A percentile compares a stretch with the other conserved stretches of the same genome.
Evolutionary conservation across 1,284 basidiomycete species (phyloP).

Genomic region (Pascua sp.): DNA sequence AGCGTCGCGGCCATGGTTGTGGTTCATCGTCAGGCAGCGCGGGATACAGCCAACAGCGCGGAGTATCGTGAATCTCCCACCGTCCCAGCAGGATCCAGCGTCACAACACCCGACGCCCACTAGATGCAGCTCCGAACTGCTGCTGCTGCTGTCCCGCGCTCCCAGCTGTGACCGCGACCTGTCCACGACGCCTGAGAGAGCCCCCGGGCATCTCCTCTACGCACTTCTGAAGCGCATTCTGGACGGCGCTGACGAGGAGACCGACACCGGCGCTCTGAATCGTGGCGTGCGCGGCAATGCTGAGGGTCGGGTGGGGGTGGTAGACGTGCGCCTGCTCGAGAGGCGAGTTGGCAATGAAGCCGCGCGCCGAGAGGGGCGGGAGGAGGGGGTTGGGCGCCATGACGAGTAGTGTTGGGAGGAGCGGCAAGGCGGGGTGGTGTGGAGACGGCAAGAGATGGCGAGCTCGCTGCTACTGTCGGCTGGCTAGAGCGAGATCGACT

Average conservation of each 20-base stretch:
- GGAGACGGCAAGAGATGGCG: conserved; percentile 7
- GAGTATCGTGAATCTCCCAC: too few relatives aligned
- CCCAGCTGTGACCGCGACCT: background rate
- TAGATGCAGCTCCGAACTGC: too few relatives aligned
- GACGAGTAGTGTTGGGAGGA: background rate
- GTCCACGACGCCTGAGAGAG: background rate
- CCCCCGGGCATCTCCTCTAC: conserved; percentile 12
- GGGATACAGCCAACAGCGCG: too few relatives aligned
- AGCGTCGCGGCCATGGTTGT: background rate
- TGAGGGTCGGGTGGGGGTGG: conserved; percentile 38
- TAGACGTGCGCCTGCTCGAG: conserved; percentile 33
- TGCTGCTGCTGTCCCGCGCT: too few relatives aligned
- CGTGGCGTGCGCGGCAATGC: conserved; percentile 58
- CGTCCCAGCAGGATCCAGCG: too few relatives aligned
- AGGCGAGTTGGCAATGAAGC: conserved; percentile 38
- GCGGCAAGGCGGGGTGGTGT: conserved; percentile 4
- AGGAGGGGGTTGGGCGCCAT: conserved; percentile 38
- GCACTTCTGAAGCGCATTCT: conserved; percentile 70
- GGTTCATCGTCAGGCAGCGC: too few relatives aligned
- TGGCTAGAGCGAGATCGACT: too few relatives aligned
- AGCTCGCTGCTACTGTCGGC: background rate
- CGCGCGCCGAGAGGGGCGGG: conserved; percentile 27
- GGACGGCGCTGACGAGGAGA: conserved; percentile 71
- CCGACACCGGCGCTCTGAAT: conserved; percentile 71
- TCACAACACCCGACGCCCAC: too few relatives aligned